phyloP scores from a whole-genome alignment of 805 yeast species.

The Schwanniomyces pseudopolymorphus region DNA sequence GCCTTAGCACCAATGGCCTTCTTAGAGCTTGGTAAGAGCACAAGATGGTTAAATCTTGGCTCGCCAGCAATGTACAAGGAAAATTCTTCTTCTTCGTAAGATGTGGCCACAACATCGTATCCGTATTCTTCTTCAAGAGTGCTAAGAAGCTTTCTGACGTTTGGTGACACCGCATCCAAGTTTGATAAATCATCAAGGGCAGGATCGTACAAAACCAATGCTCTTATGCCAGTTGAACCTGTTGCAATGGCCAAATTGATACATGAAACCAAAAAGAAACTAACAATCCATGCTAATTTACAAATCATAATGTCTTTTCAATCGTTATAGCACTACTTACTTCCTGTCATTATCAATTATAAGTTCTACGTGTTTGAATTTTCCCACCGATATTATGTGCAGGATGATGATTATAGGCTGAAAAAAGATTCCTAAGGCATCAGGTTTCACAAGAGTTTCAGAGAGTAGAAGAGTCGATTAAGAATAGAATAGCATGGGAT shows the following conservation, averaged over 20 bases:
- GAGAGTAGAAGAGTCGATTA: not conserved
- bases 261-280: conserved; percentile 3
- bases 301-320: conserved; percentile 1
- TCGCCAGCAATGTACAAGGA: conserved; percentile 23
- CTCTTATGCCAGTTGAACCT: conserved; percentile 8
- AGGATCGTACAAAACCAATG: conserved; percentile 37
- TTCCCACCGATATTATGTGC: not conserved
- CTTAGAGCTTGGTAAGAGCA: conserved; percentile 36
- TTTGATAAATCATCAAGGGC: conserved; percentile 18
- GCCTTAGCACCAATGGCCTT: conserved; percentile 30
- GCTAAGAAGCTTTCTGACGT: conserved; percentile 20
- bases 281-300: conserved; percentile 9
- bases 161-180: conserved; percentile 12
- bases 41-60: conserved; percentile 26
- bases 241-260: conserved; percentile 6
- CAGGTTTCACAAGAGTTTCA: not conserved
- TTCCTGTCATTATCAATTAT: not conserved
- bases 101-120: conserved; percentile 16
- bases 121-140: conserved; percentile 16
- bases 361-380: conserved; percentile 1
- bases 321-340: not conserved
- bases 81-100: conserved; percentile 23
- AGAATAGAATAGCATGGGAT: conserved; percentile 13
- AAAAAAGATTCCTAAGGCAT: not conserved
- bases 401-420: not conserved